phyloP scores from a whole-genome alignment of 1,284 basidiomycete genomes.

The Naganishia cerealis region DNA sequence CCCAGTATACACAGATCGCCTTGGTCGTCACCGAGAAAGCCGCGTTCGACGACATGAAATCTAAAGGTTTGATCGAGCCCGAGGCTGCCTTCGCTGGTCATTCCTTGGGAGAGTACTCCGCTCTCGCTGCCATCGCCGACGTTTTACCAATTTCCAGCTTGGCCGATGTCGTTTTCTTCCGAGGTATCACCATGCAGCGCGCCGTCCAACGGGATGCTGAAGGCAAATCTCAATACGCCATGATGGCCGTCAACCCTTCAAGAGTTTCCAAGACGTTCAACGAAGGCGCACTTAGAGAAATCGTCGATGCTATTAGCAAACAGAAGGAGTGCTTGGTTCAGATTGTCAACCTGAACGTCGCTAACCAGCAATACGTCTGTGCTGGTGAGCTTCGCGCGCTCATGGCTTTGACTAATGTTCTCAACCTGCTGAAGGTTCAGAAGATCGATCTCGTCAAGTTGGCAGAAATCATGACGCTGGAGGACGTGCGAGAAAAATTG shows the following conservation, averaged over 20 bases:
- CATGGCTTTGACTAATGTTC: constrained; percentile 89
- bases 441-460: constrained; percentile 95
- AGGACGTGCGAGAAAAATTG: constrained; percentile 60
- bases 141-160: constrained; percentile 93
- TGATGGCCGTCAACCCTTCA: constrained; percentile 97
- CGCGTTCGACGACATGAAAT: constrained; percentile 96
- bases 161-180: constrained; percentile 97
- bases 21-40: constrained; percentile 96
- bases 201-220: constrained; percentile 90
- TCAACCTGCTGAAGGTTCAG: constrained; percentile 94
- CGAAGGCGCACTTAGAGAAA: constrained; percentile 84
- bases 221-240: constrained; percentile 93
- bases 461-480: constrained; percentile 52
- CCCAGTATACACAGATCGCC: constrained; percentile 97
- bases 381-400: constrained; percentile 92
- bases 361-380: constrained; percentile 81
- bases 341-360: constrained; percentile 95
- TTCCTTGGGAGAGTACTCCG: constrained; percentile 97
- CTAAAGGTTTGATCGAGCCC: constrained; percentile 88
- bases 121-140: constrained; percentile 92
- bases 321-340: constrained; percentile 79
- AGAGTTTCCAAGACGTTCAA: constrained; percentile 91
- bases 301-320: constrained; percentile 83
- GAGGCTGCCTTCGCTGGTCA: constrained; percentile 94
- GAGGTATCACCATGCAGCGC: constrained; percentile 98